These are phyloP conservation scores for Pezicula neosporulosa DNA, from an alignment of 2,329 filamentous ascomycete species.

Conservation along the genomic window DNA sequence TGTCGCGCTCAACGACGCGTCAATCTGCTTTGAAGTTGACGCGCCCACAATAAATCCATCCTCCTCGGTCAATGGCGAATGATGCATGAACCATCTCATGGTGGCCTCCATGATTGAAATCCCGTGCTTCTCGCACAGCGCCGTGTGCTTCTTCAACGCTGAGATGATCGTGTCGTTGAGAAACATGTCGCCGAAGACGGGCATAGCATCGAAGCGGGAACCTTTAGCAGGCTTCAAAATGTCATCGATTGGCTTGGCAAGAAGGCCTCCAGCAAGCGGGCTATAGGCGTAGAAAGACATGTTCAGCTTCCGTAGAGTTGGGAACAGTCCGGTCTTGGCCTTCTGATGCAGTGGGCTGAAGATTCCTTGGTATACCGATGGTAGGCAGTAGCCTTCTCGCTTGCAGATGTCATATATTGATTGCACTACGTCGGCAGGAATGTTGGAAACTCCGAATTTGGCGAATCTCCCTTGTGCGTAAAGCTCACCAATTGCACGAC, in stretches of 20 bases:
- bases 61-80: background rate
- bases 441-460: constrained; percentile 26
- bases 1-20: background rate
- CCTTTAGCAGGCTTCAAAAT: constrained; percentile 1
- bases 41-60: constrained; percentile 3
- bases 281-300: constrained; percentile 60
- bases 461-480: constrained; percentile 26
- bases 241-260: constrained; percentile 31
- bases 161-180: constrained; percentile 1
- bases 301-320: constrained; percentile 52
- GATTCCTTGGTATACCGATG: constrained; percentile 24
- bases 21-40: constrained; percentile 1
- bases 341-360: constrained; percentile 30
- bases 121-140: background rate
- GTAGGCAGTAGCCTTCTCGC: constrained; percentile 22
- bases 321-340: constrained; percentile 58
- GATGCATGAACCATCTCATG: constrained; percentile 4
- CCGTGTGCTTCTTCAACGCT: background rate
- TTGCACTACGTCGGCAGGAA: constrained; percentile 14
- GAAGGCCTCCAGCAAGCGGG: constrained; percentile 57
- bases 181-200: constrained; percentile 2
- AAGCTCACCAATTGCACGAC: constrained; percentile 24
- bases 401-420: constrained; percentile 22
- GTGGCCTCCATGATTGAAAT: constrained; percentile 4
- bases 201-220: constrained; percentile 3